Percentiles rank a stretch among this genome's conserved stretches.
These are phyloP conservation scores for Cryptomeria japonica DNA, from an alignment of 75 land plant species.

Conservation along the genomic window DNA sequence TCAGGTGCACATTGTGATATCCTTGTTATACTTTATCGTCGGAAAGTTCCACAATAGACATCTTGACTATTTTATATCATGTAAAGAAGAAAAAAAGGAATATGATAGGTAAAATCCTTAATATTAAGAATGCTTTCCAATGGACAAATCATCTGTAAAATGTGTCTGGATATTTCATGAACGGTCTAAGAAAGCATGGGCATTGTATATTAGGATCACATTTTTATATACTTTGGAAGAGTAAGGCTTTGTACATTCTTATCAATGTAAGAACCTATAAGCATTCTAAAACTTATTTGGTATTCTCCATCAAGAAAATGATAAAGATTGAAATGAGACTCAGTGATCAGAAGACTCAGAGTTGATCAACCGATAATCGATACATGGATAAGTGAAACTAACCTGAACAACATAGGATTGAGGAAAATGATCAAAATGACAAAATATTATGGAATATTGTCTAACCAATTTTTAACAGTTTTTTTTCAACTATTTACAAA, in stretches of 20 bases:
- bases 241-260: not conserved
- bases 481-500: not conserved
- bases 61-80: too few species aligned
- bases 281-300: not conserved
- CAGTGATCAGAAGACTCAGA: not conserved
- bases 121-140: too few species aligned
- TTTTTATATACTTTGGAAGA: not conserved
- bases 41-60: too few species aligned
- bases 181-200: too few species aligned
- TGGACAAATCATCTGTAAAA: too few species aligned
- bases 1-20: slow-evolving; percentile 32
- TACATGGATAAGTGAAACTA: not conserved
- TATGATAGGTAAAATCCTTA: too few species aligned
- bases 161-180: too few species aligned
- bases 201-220: not conserved
- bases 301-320: not conserved
- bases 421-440: not conserved
- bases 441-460: not conserved
- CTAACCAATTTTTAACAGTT: not conserved
- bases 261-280: not conserved
- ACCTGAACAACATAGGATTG: not conserved
- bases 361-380: not conserved
- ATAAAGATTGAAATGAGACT: not conserved
- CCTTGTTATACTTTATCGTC: not conserved
- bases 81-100: too few species aligned